Base-by-base conservation (phyloP, 805 yeast genomes). In the Saccharomyces cerevisiae region DNA sequence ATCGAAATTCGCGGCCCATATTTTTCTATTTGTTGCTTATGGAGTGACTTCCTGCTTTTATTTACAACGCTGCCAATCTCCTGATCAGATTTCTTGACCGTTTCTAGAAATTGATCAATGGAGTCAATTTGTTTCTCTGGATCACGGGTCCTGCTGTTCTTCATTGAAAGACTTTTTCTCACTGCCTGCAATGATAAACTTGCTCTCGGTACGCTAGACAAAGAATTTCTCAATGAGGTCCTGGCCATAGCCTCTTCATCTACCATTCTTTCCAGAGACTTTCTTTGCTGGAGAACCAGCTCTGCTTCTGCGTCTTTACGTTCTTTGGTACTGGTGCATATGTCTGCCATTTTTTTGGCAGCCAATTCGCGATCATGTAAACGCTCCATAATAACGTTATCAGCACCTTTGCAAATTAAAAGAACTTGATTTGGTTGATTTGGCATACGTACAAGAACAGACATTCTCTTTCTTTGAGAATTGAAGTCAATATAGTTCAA, bases 381-480 rank as follows among this genome's bases (percentile, higher is more conserved):
- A 55, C 87, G 78, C 51, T 91, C 96, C 51, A 91, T 68, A 50
- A 94, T 88, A 10, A 92, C 79, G 63, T 89, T 89, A 68, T 94
- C 99, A 1, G 99, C 99, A 53, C 99, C 99, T 71, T 94, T 94
- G 71, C 96, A 89, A 47, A 94, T 73, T 58, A 94, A 65, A 48
- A 92, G 81, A 24, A 90, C 78, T 55, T 86, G 78, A 6, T 81
- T 81, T 2, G 58, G 55, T 21, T 63, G 63, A 66, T 87, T 86
- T 0, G 97, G 96, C 61, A 87, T 81, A 56, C 73, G 77, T 0
- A 90, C 84, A 9, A 92, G 68, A n/a, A 88, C 82, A 0, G 97
- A 89, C 99, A 94, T 94, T 65, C 99, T 79, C 71, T 94, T 94
- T 64, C 99, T 81, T 3, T 83, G 74, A 0, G 96, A 88, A 0